Evolutionary conservation across 163 green algal genomes (phyloP).

Genomic region (Picocystis sp.): DNA sequence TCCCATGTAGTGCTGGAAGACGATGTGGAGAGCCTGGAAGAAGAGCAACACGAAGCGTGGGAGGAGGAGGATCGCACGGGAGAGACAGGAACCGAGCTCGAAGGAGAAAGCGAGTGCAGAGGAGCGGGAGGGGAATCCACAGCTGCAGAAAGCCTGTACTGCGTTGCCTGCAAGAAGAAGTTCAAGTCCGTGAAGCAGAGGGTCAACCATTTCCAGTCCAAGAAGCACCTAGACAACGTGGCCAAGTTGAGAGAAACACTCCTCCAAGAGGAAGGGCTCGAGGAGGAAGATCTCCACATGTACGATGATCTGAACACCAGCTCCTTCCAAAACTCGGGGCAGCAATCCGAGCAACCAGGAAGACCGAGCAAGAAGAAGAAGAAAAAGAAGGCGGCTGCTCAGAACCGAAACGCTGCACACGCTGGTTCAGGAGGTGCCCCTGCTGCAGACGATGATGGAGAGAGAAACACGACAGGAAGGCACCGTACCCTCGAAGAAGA

Average conservation of each 20-base stretch:
- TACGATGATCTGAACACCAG: neutral
- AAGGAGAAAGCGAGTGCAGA: constrained; percentile 3
- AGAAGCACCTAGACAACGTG: constrained; percentile 57
- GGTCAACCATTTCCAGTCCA: constrained; percentile 60
- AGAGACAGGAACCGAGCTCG: too few species aligned
- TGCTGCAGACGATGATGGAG: neutral
- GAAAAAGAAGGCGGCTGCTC: constrained; percentile 1
- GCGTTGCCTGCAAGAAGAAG: constrained; percentile 73
- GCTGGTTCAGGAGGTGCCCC: neutral
- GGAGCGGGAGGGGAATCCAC: neutral
- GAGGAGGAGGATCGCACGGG: too few species aligned
- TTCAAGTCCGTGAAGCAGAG: constrained; percentile 76
- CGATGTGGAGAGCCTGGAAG: too few species aligned
- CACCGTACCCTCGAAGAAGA: too few species aligned
- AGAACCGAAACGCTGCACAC: neutral
- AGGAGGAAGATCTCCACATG: neutral
- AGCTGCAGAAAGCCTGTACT: constrained; percentile 37
- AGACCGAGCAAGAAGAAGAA: constrained; percentile 6
- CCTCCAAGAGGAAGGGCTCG: neutral
- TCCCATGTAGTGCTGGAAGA: too few species aligned
- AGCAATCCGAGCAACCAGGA: neutral
- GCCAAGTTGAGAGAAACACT: constrained; percentile 36
- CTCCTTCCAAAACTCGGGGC: neutral
- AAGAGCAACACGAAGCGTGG: too few species aligned
- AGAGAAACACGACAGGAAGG: neutral